Conservation (phyloP, 441 rosid genomes). For the Manihot esculenta region DNA sequence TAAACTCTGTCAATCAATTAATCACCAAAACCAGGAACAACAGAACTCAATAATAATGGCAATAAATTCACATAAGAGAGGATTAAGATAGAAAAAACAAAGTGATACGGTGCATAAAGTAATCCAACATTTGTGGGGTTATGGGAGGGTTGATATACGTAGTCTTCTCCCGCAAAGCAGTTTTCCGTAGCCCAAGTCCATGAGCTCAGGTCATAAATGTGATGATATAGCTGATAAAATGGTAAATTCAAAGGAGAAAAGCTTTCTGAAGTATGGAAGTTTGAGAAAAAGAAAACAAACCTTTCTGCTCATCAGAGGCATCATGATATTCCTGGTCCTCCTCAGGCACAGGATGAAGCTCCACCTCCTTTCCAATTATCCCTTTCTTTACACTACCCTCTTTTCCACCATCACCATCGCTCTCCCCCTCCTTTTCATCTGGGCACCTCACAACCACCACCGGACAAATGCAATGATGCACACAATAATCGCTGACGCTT, state of each 20-base stretch:
- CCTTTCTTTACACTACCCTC: constrained; percentile 18
- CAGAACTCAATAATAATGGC: not conserved
- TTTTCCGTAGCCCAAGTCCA: too few relatives aligned
- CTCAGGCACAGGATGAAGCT: constrained; percentile 49
- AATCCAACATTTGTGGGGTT: too few relatives aligned
- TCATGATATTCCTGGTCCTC: constrained; percentile 50
- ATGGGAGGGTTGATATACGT: too few relatives aligned
- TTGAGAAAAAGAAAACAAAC: constrained; percentile 12
- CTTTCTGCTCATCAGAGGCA: constrained; percentile 46
- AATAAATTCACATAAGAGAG: not conserved
- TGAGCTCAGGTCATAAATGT: too few relatives aligned
- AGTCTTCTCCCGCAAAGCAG: too few relatives aligned
- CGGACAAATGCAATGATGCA: constrained; percentile 70
- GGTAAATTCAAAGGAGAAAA: not conserved
- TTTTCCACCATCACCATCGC: constrained; percentile 28
- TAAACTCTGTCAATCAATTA: not conserved
- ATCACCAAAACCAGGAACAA: not conserved
- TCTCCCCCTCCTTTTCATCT: constrained; percentile 31
- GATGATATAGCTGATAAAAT: not conserved
- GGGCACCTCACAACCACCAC: constrained; percentile 59
- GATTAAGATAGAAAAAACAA: too few relatives aligned
- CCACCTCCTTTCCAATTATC: constrained; percentile 23
- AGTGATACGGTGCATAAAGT: too few relatives aligned
- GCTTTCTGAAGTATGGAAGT: too few relatives aligned
- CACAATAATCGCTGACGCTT: constrained; percentile 80